Base-by-base conservation (phyloP, 345 rosid species). In the Trapa incisa region DNA sequence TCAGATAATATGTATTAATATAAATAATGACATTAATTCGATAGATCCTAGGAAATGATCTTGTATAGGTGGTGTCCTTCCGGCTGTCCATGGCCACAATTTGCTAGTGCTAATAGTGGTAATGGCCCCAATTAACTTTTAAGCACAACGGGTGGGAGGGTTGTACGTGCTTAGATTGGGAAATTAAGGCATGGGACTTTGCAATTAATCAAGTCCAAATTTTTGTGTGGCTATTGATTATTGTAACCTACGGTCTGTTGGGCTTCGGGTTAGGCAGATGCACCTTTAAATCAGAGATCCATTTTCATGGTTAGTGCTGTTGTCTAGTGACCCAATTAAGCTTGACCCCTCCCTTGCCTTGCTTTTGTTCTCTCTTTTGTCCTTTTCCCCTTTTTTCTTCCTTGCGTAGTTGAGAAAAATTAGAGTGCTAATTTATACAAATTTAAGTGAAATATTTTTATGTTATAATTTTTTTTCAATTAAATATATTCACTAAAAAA, bases 41-140 rank as follows among this genome's bases (percentile, higher is more conserved):
- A 41, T 2, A 1, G 7, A 41, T 41, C 43, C 43, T 3, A 3
- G 43, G 43, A 41, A 41, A 41, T 41, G 43, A 41, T 3, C 43
- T 41, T 8, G 0, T 4, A 3, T 41, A 41, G 43, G 43, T 41
- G 43, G 43, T 3, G 48, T 45, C 48, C 48, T 45, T 5, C 48
- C 32, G 60, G 29, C 29, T 22, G 29, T 22, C 29, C 29, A 22
- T 22, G 29, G 29, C 48, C 76, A 41, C 67, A 62, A 62, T 63
- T 50, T 63, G 68, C 68, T 66, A 38, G 63, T 52, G 65, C 72
- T 58, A 73, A 50, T 56, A 63, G 43, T 65, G 64, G 69, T 53
- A 68, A 63, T 53, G 65, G 15, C 2, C 37, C 71, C 69, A n/a
- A 37, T 2, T 38, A 53, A 39, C 75, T 68, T 73, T 41, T 73